Percentiles rank a stretch among this genome's conserved stretches.
These are phyloP conservation scores for Bodo saltans DNA, from an alignment of 78 protist species.

Conservation along the genomic window DNA sequence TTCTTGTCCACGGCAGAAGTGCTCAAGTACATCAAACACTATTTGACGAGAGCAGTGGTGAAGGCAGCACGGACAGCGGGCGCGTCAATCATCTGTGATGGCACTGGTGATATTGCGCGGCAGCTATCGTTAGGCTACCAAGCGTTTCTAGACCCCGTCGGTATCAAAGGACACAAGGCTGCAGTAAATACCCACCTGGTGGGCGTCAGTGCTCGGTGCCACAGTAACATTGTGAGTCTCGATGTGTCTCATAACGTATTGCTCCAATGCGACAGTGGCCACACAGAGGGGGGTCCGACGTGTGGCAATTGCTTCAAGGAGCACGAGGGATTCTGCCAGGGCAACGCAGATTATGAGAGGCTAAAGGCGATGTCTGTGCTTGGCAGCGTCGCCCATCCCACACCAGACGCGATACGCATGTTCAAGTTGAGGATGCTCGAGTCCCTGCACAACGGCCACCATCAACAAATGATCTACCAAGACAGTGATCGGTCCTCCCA, in stretches of 20 bases:
- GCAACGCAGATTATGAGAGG: too few relatives aligned
- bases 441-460: neutral
- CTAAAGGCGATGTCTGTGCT: too few relatives aligned
- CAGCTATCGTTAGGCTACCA: constrained; percentile 19
- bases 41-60: neutral
- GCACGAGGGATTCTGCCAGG: too few relatives aligned
- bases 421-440: neutral
- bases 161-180: neutral
- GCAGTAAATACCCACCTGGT: constrained; percentile 16
- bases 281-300: too few relatives aligned
- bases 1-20: constrained; percentile 11
- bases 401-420: too few relatives aligned
- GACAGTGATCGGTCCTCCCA: neutral
- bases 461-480: neutral
- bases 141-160: constrained; percentile 7
- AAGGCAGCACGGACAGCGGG: neutral
- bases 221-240: too few relatives aligned
- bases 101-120: neutral
- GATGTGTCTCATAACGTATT: too few relatives aligned
- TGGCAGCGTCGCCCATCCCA: too few relatives aligned
- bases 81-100: neutral
- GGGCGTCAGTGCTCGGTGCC: constrained; percentile 4
- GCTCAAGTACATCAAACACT: constrained; percentile 16
- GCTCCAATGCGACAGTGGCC: too few relatives aligned
- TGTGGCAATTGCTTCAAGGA: too few relatives aligned